phyloP scores from a whole-genome alignment of 2,329 filamentous ascomycete species.

The Aspergillus tubingensis region DNA sequence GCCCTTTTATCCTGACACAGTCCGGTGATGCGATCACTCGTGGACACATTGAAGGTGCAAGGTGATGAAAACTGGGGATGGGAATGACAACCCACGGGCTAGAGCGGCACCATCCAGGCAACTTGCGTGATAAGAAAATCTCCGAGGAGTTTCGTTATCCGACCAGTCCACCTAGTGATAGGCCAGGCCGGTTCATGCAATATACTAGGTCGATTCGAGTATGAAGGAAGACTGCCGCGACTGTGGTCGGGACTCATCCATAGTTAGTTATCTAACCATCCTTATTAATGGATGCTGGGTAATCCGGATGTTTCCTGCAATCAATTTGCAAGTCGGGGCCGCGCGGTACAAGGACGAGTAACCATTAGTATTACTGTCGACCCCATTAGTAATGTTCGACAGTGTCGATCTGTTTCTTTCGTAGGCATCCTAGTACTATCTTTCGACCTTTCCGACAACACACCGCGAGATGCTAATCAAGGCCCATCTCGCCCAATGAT shows the following conservation, averaged over 20 bases:
- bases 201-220: background rate
- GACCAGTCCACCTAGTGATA: background rate
- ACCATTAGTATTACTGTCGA: background rate
- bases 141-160: constrained; percentile 13
- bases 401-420: constrained; percentile 8
- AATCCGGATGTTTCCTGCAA: background rate
- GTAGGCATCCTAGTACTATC: background rate
- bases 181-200: constrained; percentile 2
- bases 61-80: constrained; percentile 1
- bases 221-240: background rate
- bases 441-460: background rate
- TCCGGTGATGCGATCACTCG: constrained; percentile 15
- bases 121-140: constrained; percentile 14
- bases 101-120: constrained; percentile 5
- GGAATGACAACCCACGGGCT: constrained; percentile 14
- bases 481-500: background rate
- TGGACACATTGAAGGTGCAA: background rate
- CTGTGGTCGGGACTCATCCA: too few relatives aligned
- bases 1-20: constrained; percentile 3
- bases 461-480: constrained; percentile 6
- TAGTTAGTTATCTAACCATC: background rate
- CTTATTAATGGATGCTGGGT: background rate
- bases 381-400: background rate
- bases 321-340: background rate
- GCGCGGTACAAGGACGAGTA: background rate